Evolutionary conservation across 2,329 filamentous ascomycete species (phyloP).

Genomic region (Diaporthe nobilis): DNA sequence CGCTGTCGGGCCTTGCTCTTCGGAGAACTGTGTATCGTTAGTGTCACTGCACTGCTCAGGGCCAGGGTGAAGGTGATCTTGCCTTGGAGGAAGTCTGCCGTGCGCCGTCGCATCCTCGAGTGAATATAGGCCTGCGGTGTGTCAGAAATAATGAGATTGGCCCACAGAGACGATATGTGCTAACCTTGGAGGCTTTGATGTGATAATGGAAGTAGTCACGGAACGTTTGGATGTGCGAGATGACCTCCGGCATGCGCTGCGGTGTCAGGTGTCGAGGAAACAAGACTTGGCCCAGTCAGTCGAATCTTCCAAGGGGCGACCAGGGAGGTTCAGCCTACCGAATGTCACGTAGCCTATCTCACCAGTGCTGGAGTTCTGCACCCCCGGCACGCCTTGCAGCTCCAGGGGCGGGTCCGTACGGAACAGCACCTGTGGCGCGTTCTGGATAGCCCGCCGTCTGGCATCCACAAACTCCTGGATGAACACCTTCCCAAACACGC

Average conservation of each 20-base stretch:
- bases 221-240: slow-evolving; percentile 99
- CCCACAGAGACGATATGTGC: slow-evolving; percentile 34
- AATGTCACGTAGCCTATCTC: slow-evolving; percentile 99
- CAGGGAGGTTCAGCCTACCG: slow-evolving; percentile 68
- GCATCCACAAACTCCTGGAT: slow-evolving; percentile 99
- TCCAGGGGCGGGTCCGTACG: slow-evolving; percentile 94
- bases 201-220: slow-evolving; percentile 99
- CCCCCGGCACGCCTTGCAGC: slow-evolving; percentile 87
- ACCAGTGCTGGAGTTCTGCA: slow-evolving; percentile 80
- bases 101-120: slow-evolving; percentile 96
- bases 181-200: slow-evolving; percentile 96
- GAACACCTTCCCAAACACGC: slow-evolving; percentile 98
- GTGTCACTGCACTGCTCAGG: slow-evolving; percentile 46
- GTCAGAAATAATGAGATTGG: slow-evolving; percentile 30
- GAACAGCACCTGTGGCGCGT: slow-evolving; percentile 97
- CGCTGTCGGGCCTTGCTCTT: slow-evolving; percentile 92
- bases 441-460: slow-evolving; percentile 93
- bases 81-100: slow-evolving; percentile 98
- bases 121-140: slow-evolving; percentile 88
- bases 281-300: slow-evolving; percentile 72
- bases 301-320: background rate
- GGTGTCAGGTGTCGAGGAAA: slow-evolving; percentile 95
- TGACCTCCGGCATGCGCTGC: slow-evolving; percentile 92
- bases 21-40: slow-evolving; percentile 79
- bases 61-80: slow-evolving; percentile 49